Evolutionary conservation across 352 stramenopile species (phyloP).

Genomic region (Pythium myriotylum): DNA sequence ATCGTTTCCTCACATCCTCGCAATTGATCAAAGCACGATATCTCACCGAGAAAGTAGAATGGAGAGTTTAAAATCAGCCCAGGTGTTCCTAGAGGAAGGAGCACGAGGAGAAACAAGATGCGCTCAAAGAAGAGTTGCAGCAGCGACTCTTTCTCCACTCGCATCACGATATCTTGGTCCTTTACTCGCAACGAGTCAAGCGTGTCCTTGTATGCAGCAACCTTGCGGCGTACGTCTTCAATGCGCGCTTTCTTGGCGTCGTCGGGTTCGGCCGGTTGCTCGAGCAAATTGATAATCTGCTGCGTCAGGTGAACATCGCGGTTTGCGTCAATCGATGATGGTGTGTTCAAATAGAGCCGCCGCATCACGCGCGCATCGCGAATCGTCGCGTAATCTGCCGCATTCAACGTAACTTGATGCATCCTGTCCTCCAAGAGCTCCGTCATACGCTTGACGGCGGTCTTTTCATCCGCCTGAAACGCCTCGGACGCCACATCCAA

Average conservation of each 20-base stretch:
- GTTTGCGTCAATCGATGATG: conserved; percentile 62
- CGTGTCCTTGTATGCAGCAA: conserved; percentile 60
- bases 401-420: conserved; percentile 62
- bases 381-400: conserved; percentile 68
- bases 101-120: conserved; percentile 64
- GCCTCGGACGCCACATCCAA: conserved; percentile 36
- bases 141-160: conserved; percentile 54
- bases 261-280: conserved; percentile 41
- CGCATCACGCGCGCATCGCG: conserved; percentile 62
- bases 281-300: conserved; percentile 77
- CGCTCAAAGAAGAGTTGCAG: conserved; percentile 68
- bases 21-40: background rate
- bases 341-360: conserved; percentile 66
- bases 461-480: conserved; percentile 38
- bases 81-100: conserved; percentile 67
- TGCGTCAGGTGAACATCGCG: conserved; percentile 78
- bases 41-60: conserved; percentile 80
- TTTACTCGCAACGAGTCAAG: conserved; percentile 64
- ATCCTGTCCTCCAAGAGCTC: conserved; percentile 40
- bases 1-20: background rate
- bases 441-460: conserved; percentile 49
- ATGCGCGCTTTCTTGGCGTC: conserved; percentile 38
- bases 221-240: conserved; percentile 46
- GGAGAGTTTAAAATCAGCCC: conserved; percentile 73
- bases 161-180: conserved; percentile 65